phyloP scores from a whole-genome alignment of 805 yeast genomes.

The Saccharomycopsis amapae region DNA sequence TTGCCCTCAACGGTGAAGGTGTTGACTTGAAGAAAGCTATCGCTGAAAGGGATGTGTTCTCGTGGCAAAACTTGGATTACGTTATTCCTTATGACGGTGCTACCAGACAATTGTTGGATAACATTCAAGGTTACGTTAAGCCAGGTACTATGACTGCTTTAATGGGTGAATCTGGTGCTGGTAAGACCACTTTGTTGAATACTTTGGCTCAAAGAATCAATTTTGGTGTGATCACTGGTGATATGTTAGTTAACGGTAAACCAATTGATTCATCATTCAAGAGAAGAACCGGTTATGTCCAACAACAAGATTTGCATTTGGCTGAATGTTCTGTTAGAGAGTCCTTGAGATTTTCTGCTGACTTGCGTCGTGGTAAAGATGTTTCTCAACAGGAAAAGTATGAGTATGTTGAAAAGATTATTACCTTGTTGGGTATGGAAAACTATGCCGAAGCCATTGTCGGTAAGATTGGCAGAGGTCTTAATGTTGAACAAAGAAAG shows the following conservation, averaged over 20 bases:
- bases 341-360: conserved; percentile 45
- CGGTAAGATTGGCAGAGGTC: conserved; percentile 40
- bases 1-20: conserved; percentile 28
- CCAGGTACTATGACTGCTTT: conserved; percentile 55
- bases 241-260: conserved; percentile 48
- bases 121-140: conserved; percentile 52
- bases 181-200: conserved; percentile 50
- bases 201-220: conserved; percentile 45
- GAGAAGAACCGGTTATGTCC: conserved; percentile 51
- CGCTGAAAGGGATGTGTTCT: conserved; percentile 39
- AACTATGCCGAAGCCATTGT: conserved; percentile 46
- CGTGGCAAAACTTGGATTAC: conserved; percentile 55
- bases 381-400: conserved; percentile 38
- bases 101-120: conserved; percentile 26
- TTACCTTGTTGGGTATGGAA: conserved; percentile 43
- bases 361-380: conserved; percentile 38
- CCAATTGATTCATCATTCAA: conserved; percentile 43
- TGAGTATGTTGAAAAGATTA: conserved; percentile 45
- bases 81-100: conserved; percentile 38
- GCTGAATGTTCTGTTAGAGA: conserved; percentile 45
- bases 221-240: conserved; percentile 51
- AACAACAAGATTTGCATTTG: conserved; percentile 51
- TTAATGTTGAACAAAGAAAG: conserved; percentile 49
- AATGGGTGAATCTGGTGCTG: conserved; percentile 61
- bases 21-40: conserved; percentile 21